phyloP scores from a whole-genome alignment of 225 moss, liverwort and hornwort genomes.

The Sphagnum contortum region DNA sequence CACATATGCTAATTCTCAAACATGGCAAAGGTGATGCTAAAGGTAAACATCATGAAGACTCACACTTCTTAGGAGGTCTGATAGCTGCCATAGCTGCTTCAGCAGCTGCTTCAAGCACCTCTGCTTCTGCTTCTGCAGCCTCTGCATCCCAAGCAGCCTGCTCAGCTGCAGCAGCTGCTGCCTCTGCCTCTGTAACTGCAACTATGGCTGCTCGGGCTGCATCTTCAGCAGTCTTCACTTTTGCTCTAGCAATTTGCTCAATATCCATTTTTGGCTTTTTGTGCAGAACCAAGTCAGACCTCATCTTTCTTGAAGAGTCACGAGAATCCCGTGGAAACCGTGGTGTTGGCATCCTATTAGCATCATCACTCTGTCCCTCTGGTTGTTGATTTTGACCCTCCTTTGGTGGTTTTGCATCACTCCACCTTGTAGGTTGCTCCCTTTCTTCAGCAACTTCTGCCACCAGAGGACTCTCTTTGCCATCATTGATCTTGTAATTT shows the following conservation, averaged over 20 bases:
- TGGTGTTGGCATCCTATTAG: slow-evolving; percentile 66
- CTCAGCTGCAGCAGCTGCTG: slow-evolving; percentile 90
- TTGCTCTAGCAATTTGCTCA: slow-evolving; percentile 70
- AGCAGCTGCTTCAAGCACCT: slow-evolving; percentile 94
- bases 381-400: slow-evolving; percentile 56
- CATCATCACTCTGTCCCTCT: slow-evolving; percentile 62
- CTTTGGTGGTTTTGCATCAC: slow-evolving; percentile 64
- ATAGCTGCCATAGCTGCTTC: slow-evolving; percentile 78
- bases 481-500: slow-evolving; percentile 83
- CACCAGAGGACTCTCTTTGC: slow-evolving; percentile 35
- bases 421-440: slow-evolving; percentile 43
- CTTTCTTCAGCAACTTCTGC: slow-evolving; percentile 45
- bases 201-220: slow-evolving; percentile 89
- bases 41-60: slow-evolving; percentile 5
- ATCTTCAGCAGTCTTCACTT: slow-evolving; percentile 88
- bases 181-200: slow-evolving; percentile 97
- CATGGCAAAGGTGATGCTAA: not conserved
- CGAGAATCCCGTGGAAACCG: slow-evolving; percentile 82
- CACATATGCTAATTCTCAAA: not conserved
- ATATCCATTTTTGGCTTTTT: slow-evolving; percentile 82
- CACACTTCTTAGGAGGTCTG: slow-evolving; percentile 89
- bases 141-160: slow-evolving; percentile 93
- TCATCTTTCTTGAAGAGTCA: slow-evolving; percentile 70
- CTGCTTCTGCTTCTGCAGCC: slow-evolving; percentile 90
- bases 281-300: slow-evolving; percentile 41